Base-by-base conservation (phyloP, 1,284 basidiomycete species). In the Heterobasidion parviporum region DNA sequence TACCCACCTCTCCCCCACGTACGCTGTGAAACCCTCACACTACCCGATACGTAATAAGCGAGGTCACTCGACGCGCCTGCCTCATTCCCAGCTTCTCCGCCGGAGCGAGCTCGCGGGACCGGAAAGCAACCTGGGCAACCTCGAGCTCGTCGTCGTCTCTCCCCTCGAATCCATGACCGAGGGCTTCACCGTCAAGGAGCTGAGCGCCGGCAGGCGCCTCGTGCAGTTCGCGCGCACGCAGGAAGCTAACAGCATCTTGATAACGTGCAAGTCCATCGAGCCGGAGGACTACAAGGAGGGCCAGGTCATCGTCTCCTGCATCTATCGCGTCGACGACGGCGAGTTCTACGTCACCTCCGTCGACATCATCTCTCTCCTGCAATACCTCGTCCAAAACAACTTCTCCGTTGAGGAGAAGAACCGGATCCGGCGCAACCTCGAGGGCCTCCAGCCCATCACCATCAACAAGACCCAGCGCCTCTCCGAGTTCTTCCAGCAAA, bases 331-430 rank as follows among this genome's bases (percentile, higher is more conserved):
- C 12, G 49, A 33, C 54, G 87, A 91, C 56, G 82, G 80, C 62
- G 76, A 83, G 26, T 95, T 85, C 73, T 95, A 85, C 69, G 85
- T 94, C 61, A 98, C 95, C 12, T 96, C 93, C 0, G 95, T 98
- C 59, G 95, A 98, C 69, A 86, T 94, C 67, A 96, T 98, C 67
- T 92, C 89, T 68, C 79, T 98, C 15, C 82, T 98, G 54, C 94
- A 98, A 72, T 84, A 87, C 12, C 79, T 98, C 48, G 88, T 94
- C 35, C 89, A 86, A 32, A 82, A 83, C 44, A 79, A 87, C 51
- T 96, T 97, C 67, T 87, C 87, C 18, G 90, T 96, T 46, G 94
- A 96, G 70, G 95, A 98, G 78, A 98, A 97, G 79, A 98, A 98
- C 67, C 80, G 95, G 45, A 97, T 98, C 63, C 79, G 96, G 54